Evolutionary conservation across 768 basidiomycete species (phyloP), one percentile per base, ranked within the genome.

Genomic region (Hydnum rufescens): DNA sequence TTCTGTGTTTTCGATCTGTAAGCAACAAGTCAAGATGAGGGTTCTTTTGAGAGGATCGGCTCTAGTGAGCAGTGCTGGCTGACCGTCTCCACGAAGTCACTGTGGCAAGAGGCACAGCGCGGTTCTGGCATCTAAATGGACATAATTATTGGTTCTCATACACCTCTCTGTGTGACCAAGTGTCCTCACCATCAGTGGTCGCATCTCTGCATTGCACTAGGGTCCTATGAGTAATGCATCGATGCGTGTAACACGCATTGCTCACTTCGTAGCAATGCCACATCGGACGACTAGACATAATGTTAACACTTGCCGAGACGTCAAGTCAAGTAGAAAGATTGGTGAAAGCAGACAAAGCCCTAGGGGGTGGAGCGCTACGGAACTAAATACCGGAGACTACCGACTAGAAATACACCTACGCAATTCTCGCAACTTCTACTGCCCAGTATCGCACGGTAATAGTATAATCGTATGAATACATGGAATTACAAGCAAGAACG

Each of bases 191-290:
- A 83, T 86, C 44, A 89, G 67, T 1, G 88, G 86, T 51, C 80
- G 69, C 85, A 86, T 90, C 66, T 92, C 85, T 51, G 82, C 77
- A 63, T 78, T 73, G 61, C 89, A 93, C 88, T 90, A n/a, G n/a
- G n/a, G n/a, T n/a, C n/a, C n/a, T 31, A 49, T 52, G 19, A 13
- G 13, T 4, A 53, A 19, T 28, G 32, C 18, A 26, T 25, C 3
- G 18, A 30, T 13, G 3, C 13, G 6, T 23, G 25, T 23, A 23
- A 47, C 25, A n/a, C n/a, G 8, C 8, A 13, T 36, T 19, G 28
- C 53, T 4, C 29, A 56, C 55, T 46, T 56, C 55, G 32, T 56
- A 56, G 48, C 55, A 56, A 48, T 47, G 52, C 29, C 55, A 56
- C 4, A 55, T 57, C n/a, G 55, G 55, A 26, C 42, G 16, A 5